A percentile compares a stretch with the other conserved stretches of the same genome.
phyloP scores from a whole-genome alignment of 805 yeast species.

The Saccharomycopsis babjevae region DNA sequence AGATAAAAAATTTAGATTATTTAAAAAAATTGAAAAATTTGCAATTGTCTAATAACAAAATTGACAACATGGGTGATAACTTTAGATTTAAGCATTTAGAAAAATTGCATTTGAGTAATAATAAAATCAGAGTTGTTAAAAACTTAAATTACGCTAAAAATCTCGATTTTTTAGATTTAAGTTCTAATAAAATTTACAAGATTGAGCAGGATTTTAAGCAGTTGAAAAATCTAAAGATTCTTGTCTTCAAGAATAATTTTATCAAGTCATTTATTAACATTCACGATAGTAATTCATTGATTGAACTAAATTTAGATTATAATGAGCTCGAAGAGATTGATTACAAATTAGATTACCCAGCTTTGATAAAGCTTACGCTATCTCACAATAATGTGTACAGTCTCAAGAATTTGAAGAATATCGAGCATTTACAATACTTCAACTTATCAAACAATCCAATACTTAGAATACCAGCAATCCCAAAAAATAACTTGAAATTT shows the following conservation, averaged over 20 bases:
- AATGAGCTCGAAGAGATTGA: constrained; percentile 5
- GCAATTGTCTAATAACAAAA: constrained; percentile 2
- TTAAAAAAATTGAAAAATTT: constrained; percentile 1
- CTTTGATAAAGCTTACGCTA: neutral
- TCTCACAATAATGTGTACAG: constrained; percentile 3
- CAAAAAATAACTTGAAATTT: neutral
- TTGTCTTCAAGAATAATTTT: constrained; percentile 38
- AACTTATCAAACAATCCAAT: constrained; percentile 7
- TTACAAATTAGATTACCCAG: neutral
- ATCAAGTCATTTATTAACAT: neutral
- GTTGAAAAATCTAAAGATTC: constrained; percentile 38
- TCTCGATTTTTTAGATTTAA: constrained; percentile 8
- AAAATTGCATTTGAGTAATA: constrained; percentile 1
- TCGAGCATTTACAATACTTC: neutral
- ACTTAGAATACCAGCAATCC: neutral
- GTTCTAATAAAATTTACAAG: constrained; percentile 4
- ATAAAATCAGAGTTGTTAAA: constrained; percentile 1
- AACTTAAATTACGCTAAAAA: neutral
- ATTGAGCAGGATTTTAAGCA: constrained; percentile 25
- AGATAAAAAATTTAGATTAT: constrained; percentile 5
- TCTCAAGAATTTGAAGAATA: neutral
- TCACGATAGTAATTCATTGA: neutral
- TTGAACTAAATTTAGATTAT: constrained; percentile 5
- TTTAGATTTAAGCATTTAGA: neutral
- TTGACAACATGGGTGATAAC: constrained; percentile 7